Evolutionary conservation across 345 rosid species (phyloP), one percentile per base, ranked within the genome.

Genomic region (Dimocarpus longan): DNA sequence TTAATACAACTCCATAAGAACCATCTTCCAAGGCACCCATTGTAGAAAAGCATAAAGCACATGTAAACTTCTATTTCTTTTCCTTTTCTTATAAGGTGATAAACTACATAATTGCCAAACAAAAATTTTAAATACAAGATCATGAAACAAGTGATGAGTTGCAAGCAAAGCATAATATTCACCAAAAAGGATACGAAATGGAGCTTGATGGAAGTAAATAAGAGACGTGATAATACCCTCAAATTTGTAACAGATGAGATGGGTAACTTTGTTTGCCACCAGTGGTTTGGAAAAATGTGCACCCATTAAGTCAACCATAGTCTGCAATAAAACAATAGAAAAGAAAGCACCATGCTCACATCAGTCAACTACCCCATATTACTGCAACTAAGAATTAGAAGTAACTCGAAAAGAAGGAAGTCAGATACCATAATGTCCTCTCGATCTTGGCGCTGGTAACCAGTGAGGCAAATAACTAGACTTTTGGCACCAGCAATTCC

Each of bases 281-380:
- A 97, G 78, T 0, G 98, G 98, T 86, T 94, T 97, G 8, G 95
- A 94, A 88, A 94, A 94, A 50, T 88, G 89, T 19, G 93, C 97
- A 46, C 99, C 98, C 97, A 97, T 94, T 87, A 97, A 80, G 72
- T 85, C 75, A 78, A 94, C 99, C 99, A 97, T 94, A 22, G 90
- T 84, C 99, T 97, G 87, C 44, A 66, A 85, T 68, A 2, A 19
- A 73, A 68, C 10, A 74, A 81, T 18, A 0, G 56, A 73, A 50
- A 46, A 63, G 66, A 70, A 68, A 60, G 16, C 68, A 54, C 18
- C 21, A 57, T 39, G 48, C 54, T 72, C 22, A 12, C 50, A 73
- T 56, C 37, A 66, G 74, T 78, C 60, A 77, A 50, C 40, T 66
- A 68, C 26, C 18, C 15, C 32, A 32, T 48, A 54, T 11, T 60